Percentiles rank a stretch among this genome's conserved stretches.
Evolutionary conservation across 2,329 filamentous ascomycete species (phyloP).

Genomic region (Raffaelea ambrosiae): DNA sequence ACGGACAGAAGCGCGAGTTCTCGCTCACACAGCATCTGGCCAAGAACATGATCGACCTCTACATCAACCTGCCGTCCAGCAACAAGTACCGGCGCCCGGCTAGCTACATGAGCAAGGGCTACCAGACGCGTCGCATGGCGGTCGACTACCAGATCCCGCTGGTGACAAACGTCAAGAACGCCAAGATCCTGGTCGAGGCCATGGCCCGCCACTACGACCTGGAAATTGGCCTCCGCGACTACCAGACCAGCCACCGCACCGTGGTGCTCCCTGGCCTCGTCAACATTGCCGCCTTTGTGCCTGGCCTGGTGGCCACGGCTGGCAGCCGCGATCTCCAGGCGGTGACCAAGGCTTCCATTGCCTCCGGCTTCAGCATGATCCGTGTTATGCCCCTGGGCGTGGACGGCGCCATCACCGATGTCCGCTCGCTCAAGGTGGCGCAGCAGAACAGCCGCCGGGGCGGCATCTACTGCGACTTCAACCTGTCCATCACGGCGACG

Average conservation of each 20-base stretch:
- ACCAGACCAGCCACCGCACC: slow-evolving; percentile 79
- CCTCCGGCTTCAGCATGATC: slow-evolving; percentile 72
- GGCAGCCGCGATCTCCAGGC: slow-evolving; percentile 59
- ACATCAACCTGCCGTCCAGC: slow-evolving; percentile 98
- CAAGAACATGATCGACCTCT: slow-evolving; percentile 96
- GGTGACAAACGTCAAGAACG: slow-evolving; percentile 98
- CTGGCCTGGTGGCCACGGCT: slow-evolving; percentile 55
- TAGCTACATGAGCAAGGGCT: slow-evolving; percentile 98
- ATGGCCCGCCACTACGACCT: slow-evolving; percentile 84
- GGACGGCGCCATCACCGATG: slow-evolving; percentile 64
- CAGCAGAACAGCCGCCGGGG: slow-evolving; percentile 58
- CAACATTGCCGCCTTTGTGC: slow-evolving; percentile 74
- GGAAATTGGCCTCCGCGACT: slow-evolving; percentile 75
- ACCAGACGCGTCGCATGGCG: slow-evolving; percentile 93
- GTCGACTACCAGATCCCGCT: slow-evolving; percentile 95
- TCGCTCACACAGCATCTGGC: slow-evolving; percentile 93
- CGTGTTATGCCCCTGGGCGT: slow-evolving; percentile 69
- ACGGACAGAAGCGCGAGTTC: slow-evolving; percentile 85
- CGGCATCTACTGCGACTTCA: slow-evolving; percentile 67
- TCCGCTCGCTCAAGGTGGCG: slow-evolving; percentile 60
- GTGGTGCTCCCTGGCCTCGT: slow-evolving; percentile 66
- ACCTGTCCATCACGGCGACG: slow-evolving; percentile 68
- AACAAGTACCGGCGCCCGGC: slow-evolving; percentile 95
- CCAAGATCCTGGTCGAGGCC: slow-evolving; percentile 92
- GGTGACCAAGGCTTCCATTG: slow-evolving; percentile 65